Conservation (phyloP, 2,329 filamentous ascomycete species). For the Xylariaceae sp. region DNA sequence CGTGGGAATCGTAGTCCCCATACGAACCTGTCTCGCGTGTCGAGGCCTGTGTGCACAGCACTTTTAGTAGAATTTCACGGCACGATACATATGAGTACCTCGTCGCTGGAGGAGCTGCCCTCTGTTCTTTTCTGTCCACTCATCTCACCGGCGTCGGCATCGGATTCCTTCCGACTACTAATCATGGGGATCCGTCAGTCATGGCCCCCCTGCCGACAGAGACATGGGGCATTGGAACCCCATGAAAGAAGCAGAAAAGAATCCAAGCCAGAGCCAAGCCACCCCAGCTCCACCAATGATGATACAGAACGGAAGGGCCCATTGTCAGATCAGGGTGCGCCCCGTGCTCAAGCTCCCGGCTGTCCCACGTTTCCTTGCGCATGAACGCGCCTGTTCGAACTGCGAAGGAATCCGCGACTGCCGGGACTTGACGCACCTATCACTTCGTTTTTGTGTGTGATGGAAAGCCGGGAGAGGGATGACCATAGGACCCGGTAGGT, state of each 20-base stretch:
- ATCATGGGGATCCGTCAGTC: not conserved
- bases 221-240: not conserved
- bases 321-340: conserved; percentile 16
- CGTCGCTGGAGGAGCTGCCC: too few relatives aligned
- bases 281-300: conserved; percentile 1
- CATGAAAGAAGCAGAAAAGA: not conserved
- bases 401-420: not conserved
- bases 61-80: too few relatives aligned
- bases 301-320: conserved; percentile 3
- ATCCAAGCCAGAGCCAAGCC: conserved; percentile 12
- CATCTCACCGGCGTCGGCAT: too few relatives aligned
- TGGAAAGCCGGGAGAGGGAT: too few relatives aligned
- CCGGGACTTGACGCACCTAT: not conserved
- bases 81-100: too few relatives aligned
- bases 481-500: too few relatives aligned
- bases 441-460: too few relatives aligned
- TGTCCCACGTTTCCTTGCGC: conserved; percentile 11
- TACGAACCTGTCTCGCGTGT: too few relatives aligned
- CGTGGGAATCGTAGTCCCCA: too few relatives aligned
- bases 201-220: not conserved
- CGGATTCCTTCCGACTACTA: too few relatives aligned
- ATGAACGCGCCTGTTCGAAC: conserved; percentile 6
- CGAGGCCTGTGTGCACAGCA: too few relatives aligned
- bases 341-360: conserved; percentile 29
- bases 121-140: too few relatives aligned